Evolutionary conservation across 192 early-diverging fungal species (phyloP).

Genomic region (Allomyces arbusculus): DNA sequence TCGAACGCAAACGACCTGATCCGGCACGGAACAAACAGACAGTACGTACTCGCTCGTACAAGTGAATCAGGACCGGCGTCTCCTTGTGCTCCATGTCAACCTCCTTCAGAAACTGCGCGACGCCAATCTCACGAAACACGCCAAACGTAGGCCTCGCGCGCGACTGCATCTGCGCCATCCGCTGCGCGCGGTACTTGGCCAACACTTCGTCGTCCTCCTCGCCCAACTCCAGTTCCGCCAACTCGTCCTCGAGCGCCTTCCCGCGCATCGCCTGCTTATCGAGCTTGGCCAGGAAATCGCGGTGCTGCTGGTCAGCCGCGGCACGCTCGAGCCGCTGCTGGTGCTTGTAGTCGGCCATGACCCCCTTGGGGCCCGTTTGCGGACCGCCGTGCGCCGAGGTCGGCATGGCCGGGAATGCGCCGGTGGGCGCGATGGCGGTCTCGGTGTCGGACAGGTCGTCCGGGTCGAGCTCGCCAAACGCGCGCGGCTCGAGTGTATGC

Average conservation of each 20-base stretch:
- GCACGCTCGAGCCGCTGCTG: neutral
- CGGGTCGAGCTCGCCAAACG: neutral
- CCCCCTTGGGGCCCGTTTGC: slow-evolving; percentile 3
- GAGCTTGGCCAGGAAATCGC: neutral
- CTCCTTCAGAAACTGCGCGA: neutral
- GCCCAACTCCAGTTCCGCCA: neutral
- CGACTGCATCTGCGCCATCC: slow-evolving; percentile 1
- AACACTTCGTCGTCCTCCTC: neutral
- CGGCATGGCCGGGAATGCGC: neutral
- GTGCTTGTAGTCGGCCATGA: slow-evolving; percentile 2
- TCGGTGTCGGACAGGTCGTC: neutral
- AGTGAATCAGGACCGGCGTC: neutral
- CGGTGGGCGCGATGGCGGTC: neutral
- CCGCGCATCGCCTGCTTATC: neutral
- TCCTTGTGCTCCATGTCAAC: neutral
- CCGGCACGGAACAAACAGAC: neutral
- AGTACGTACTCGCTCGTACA: neutral
- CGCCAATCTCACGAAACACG: slow-evolving; percentile 1
- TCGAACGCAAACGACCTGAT: too few species aligned
- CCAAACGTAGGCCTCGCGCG: neutral
- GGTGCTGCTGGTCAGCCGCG: neutral
- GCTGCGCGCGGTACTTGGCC: slow-evolving; percentile 1
- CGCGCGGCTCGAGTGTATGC: neutral
- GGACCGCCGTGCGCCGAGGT: neutral
- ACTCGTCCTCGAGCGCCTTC: too few species aligned